A percentile compares a stretch with the other conserved stretches of the same genome.
Conservation (phyloP, 1,284 basidiomycete genomes). For the Trametes polyzona region DNA sequence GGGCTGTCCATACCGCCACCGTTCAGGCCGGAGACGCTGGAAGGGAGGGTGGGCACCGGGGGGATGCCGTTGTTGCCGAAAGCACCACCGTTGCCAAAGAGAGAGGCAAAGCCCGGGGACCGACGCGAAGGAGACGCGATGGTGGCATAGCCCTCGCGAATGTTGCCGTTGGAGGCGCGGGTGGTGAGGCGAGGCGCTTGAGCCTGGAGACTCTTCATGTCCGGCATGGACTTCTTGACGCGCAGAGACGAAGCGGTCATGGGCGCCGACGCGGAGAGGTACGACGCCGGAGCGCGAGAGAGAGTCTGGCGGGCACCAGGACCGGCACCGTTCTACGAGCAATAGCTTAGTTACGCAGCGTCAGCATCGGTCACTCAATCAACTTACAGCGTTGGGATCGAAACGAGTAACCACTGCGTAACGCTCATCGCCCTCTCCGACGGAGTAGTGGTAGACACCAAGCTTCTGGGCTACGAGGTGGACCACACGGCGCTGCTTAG, state of each 20-base stretch:
- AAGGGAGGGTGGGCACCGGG: slow-evolving; percentile 77
- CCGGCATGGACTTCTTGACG: slow-evolving; percentile 96
- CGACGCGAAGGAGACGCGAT: slow-evolving; percentile 82
- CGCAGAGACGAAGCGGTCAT: slow-evolving; percentile 65
- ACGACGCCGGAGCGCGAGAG: slow-evolving; percentile 75
- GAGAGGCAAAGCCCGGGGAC: slow-evolving; percentile 68
- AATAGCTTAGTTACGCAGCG: slow-evolving; percentile 10
- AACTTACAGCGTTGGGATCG: slow-evolving; percentile 70
- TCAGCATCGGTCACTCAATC: slow-evolving; percentile 17
- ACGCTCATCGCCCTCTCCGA: slow-evolving; percentile 91
- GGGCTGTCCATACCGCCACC: slow-evolving; percentile 48
- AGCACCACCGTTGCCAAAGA: slow-evolving; percentile 43
- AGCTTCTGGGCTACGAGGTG: slow-evolving; percentile 97
- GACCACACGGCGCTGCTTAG: slow-evolving; percentile 90
- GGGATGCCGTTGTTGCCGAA: slow-evolving; percentile 58
- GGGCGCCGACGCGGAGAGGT: slow-evolving; percentile 58
- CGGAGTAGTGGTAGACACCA: slow-evolving; percentile 92
- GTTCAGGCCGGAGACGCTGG: slow-evolving; percentile 51
- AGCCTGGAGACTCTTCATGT: slow-evolving; percentile 83
- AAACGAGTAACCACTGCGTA: slow-evolving; percentile 92
- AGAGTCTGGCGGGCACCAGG: slow-evolving; percentile 53
- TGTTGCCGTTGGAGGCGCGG: slow-evolving; percentile 88
- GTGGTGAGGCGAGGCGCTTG: slow-evolving; percentile 80
- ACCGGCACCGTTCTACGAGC: slow-evolving; percentile 7
- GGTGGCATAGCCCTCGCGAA: slow-evolving; percentile 89